Percentiles rank a stretch among this genome's conserved stretches.
Evolutionary conservation across 2,329 filamentous ascomycete genomes (phyloP).

Genomic region (Diaporthe caulivora): DNA sequence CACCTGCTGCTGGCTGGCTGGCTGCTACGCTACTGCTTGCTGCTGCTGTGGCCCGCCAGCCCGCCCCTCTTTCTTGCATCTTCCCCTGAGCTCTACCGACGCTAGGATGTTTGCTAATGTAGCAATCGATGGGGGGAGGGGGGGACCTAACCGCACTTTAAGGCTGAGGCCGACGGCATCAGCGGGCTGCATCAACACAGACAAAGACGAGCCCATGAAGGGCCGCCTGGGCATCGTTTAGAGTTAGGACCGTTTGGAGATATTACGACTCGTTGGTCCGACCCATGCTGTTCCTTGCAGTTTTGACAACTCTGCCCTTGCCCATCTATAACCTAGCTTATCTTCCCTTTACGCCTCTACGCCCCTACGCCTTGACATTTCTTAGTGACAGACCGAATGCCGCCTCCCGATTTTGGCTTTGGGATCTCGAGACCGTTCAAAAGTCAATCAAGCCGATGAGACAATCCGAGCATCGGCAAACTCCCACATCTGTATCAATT

Average conservation of each 20-base stretch:
- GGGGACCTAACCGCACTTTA: conserved; percentile 1
- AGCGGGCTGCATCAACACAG: neutral
- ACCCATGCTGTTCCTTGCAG: neutral
- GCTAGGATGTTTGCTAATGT: conserved; percentile 6
- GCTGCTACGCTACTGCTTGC: too few species aligned
- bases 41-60: neutral
- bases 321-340: neutral
- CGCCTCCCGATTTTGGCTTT: neutral
- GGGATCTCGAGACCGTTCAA: conserved; percentile 11
- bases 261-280: conserved; percentile 12
- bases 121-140: neutral
- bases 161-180: conserved; percentile 15
- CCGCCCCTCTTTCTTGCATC: conserved; percentile 16
- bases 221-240: neutral
- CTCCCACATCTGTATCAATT: conserved; percentile 9
- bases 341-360: neutral
- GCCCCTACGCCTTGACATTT: neutral
- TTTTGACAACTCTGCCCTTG: neutral
- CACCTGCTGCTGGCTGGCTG: too few species aligned
- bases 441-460: conserved; percentile 15
- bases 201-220: neutral
- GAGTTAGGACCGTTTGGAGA: conserved; percentile 12
- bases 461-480: neutral
- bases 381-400: neutral
- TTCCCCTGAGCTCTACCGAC: conserved; percentile 27